Conservation (phyloP, 257 asterid genomes). For the Przewalskia tangutica region DNA sequence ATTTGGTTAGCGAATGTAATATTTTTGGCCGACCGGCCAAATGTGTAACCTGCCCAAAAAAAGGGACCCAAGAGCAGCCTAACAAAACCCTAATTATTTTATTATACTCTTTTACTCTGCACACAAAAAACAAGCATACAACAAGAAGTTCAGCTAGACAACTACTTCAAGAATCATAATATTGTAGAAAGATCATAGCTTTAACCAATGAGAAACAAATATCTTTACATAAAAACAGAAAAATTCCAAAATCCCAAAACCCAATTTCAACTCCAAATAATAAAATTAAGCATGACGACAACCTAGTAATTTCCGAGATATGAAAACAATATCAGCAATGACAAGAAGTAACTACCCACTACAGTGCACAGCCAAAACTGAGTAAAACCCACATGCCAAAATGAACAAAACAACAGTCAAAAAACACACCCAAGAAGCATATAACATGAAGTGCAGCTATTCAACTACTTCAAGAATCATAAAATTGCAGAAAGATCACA, state of each 20-base stretch:
- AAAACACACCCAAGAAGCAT: background rate
- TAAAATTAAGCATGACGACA: background rate
- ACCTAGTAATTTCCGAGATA: background rate
- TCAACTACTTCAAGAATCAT: background rate
- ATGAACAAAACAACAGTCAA: no score
- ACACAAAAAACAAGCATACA: background rate
- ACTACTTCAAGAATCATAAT: background rate
- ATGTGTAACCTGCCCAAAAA: no score
- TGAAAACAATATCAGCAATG: background rate
- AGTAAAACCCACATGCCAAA: no score
- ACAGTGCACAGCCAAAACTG: background rate
- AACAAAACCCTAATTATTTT: background rate
- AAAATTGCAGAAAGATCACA: background rate
- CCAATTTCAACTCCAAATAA: background rate
- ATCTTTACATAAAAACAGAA: background rate
- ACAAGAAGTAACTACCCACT: constrained; percentile 5
- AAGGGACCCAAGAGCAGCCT: background rate
- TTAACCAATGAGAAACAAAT: background rate
- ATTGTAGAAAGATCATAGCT: background rate
- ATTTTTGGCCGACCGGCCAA: no score
- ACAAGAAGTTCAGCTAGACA: background rate
- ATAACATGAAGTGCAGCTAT: background rate
- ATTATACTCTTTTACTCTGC: constrained; percentile 10
- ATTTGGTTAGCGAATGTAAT: no score
- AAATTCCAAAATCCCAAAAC: background rate